Evolutionary conservation across 495 filamentous ascomycete genomes (phyloP).

Genomic region (Aspergillus bridgeri): DNA sequence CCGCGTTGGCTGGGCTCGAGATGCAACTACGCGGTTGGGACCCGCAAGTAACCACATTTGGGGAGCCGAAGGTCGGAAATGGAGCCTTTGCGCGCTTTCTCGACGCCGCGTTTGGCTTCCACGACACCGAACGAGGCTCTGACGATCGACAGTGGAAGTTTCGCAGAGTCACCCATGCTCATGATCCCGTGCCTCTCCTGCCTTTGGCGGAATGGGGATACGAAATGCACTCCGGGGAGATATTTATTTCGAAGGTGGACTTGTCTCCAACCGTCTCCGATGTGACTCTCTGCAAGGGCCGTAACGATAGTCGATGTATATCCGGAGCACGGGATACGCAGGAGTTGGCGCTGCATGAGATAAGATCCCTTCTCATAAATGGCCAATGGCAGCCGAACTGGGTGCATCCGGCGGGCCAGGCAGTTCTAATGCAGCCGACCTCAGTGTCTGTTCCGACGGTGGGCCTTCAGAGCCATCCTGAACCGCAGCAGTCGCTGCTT

Average conservation of each 20-base stretch:
- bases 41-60: conserved; percentile 83
- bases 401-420: neutral
- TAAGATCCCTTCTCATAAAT: neutral
- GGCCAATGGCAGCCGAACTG: neutral
- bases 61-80: conserved; percentile 86
- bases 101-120: conserved; percentile 59
- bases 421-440: conserved; percentile 1
- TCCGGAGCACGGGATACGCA: conserved; percentile 45
- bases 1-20: conserved; percentile 81
- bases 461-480: conserved; percentile 14
- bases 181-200: conserved; percentile 87
- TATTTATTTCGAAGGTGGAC: conserved; percentile 69
- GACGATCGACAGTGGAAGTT: conserved; percentile 45
- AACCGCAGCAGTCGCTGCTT: conserved; percentile 18
- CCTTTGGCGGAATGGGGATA: conserved; percentile 88
- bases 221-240: conserved; percentile 75
- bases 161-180: conserved; percentile 76
- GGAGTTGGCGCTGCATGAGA: conserved; percentile 6
- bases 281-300: conserved; percentile 66
- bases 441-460: neutral
- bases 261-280: conserved; percentile 67
- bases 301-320: conserved; percentile 67
- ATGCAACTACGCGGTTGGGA: conserved; percentile 63
- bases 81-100: conserved; percentile 63
- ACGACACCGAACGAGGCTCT: conserved; percentile 10